A percentile compares a stretch with the other conserved stretches of the same genome.
Conservation (phyloP, 1,284 basidiomycete genomes). For the Filobasidium uniguttulatum region DNA sequence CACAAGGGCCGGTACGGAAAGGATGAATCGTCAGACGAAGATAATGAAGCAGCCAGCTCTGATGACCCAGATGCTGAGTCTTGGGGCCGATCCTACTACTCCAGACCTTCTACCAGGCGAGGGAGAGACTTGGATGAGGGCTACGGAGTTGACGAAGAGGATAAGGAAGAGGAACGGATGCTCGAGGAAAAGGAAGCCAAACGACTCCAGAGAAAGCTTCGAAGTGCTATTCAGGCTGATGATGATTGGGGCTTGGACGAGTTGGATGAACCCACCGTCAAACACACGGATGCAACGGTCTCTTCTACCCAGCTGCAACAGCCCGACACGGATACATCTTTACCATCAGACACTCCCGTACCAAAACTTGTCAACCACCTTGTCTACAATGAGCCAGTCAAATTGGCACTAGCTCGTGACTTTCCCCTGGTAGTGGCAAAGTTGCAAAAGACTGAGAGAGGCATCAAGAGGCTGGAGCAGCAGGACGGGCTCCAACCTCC, state of each 20-base stretch:
- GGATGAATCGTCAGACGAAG: constrained; percentile 43
- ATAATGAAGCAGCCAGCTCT: constrained; percentile 11
- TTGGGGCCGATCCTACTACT: constrained; percentile 76
- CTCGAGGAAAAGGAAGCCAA: constrained; percentile 78
- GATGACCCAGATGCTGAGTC: constrained; percentile 44
- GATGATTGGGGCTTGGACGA: constrained; percentile 74
- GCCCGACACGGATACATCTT: neutral
- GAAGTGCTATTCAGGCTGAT: constrained; percentile 56
- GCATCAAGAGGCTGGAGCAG: constrained; percentile 29
- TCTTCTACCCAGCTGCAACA: neutral
- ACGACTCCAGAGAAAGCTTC: constrained; percentile 60
- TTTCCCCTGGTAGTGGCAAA: constrained; percentile 39
- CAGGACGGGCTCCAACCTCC: constrained; percentile 16
- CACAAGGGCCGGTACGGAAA: constrained; percentile 35
- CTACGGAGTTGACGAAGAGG: constrained; percentile 49
- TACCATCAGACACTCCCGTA: constrained; percentile 2
- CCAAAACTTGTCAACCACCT: constrained; percentile 51
- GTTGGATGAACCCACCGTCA: constrained; percentile 24
- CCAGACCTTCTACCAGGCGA: constrained; percentile 38
- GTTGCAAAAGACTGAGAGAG: constrained; percentile 31
- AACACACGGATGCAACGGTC: neutral
- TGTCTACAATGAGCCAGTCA: constrained; percentile 66
- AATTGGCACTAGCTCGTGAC: constrained; percentile 43
- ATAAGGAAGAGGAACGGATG: constrained; percentile 59
- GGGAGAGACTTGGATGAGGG: constrained; percentile 45